These are phyloP conservation scores for Didymella lethalis DNA, from an alignment of 2,329 filamentous ascomycete species.

Conservation along the genomic window DNA sequence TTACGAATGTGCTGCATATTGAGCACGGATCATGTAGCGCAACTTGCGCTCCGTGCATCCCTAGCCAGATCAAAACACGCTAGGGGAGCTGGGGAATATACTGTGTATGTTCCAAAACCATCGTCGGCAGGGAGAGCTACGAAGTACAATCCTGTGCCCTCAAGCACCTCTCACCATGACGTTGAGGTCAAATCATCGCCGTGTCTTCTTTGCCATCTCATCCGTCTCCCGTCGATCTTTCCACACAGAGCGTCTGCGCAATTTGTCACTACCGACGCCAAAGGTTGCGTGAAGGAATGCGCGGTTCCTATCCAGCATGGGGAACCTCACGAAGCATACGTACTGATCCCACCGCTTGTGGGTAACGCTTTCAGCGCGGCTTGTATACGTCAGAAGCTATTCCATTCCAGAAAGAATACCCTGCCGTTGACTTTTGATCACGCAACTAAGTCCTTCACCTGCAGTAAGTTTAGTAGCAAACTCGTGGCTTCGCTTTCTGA, in stretches of 20 bases:
- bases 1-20: too few relatives aligned
- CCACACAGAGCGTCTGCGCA: background rate
- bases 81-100: too few relatives aligned
- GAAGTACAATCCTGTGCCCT: too few relatives aligned
- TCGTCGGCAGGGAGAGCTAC: too few relatives aligned
- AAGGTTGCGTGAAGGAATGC: background rate
- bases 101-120: too few relatives aligned
- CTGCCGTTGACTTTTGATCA: background rate
- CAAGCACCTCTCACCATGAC: too few relatives aligned
- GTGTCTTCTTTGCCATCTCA: background rate
- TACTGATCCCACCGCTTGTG: background rate
- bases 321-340: background rate
- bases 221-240: background rate
- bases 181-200: too few relatives aligned
- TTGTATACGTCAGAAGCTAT: background rate
- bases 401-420: background rate
- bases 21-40: too few relatives aligned
- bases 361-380: background rate
- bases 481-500: background rate
- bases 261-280: background rate
- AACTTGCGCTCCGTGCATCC: too few relatives aligned
- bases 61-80: too few relatives aligned
- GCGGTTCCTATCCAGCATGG: background rate
- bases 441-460: background rate
- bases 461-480: background rate